Evolutionary conservation across 2,329 filamentous ascomycete genomes (phyloP), one percentile per base, ranked within the genome.

Genomic region (Dothistroma septosporum): DNA sequence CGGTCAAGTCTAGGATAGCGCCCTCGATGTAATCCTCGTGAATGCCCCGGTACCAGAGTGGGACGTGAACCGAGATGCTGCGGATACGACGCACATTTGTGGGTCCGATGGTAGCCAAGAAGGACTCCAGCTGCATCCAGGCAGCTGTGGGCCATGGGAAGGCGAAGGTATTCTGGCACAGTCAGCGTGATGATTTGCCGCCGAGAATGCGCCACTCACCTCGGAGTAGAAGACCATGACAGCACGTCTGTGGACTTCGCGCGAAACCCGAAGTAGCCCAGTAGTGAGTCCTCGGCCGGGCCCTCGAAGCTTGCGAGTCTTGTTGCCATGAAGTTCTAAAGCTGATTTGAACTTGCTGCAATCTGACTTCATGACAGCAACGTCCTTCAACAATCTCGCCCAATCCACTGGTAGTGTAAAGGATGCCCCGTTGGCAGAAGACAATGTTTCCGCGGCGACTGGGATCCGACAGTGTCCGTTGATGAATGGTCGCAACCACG

Each of bases 71-170:
- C 19, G 52, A 12, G 28, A 67, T 46, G n/a, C 50, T 59, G 4
- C 62, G 60, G 4, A 67, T 52, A 21, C 57, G 49, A 7, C 28
- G 33, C 1, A 58, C 58, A 35, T 67, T 66, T 22, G 22, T 47
- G 12, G 53, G 32, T 33, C 65, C 65, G 28, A 66, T 64, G 9
- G 60, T 64, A 5, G 62, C 60, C 21, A 67, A 56, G 33, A 66
- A 67, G 0, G 64, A 62, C 52, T 66, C 64, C 28, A 67, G 56
- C 37, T 63, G 62, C 64, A 67, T 62, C 65, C 65, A 67, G 0
- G 64, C 61, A 33, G 57, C 56, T 0, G 60, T 63, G 12, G 61
- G 22, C 55, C 58, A 62, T 5, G 64, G 65, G 44, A 67, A 67
- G 21, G 22, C 58, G 55, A 66, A 67, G 6, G 59, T 62, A 53